Conservation (phyloP, 2,329 filamentous ascomycete species). For the Claviceps sorghi region DNA sequence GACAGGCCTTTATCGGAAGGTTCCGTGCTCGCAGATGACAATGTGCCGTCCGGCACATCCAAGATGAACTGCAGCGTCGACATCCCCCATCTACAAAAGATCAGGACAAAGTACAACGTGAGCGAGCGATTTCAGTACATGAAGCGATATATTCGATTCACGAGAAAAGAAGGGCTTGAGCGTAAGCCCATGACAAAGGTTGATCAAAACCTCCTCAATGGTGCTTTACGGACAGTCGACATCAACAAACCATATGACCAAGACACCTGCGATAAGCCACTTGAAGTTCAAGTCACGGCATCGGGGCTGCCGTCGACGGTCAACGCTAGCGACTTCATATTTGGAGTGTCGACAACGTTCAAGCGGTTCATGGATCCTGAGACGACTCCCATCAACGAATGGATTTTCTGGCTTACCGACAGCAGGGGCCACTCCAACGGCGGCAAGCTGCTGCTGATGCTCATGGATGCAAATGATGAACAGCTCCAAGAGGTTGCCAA, state of each 20-base stretch:
- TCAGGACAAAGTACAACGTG: slow-evolving; percentile 33
- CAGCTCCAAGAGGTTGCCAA: slow-evolving; percentile 35
- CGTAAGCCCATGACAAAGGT: slow-evolving; percentile 38
- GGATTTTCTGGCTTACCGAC: slow-evolving; percentile 46
- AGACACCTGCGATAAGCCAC: slow-evolving; percentile 32
- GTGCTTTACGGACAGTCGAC: slow-evolving; percentile 34
- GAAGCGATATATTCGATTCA: slow-evolving; percentile 39
- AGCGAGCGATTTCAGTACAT: slow-evolving; percentile 39
- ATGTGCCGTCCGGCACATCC: slow-evolving; percentile 12
- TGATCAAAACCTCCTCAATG: slow-evolving; percentile 31
- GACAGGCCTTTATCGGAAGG: slow-evolving; percentile 8
- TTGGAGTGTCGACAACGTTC: slow-evolving; percentile 45
- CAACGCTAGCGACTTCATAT: slow-evolving; percentile 42
- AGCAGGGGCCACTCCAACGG: slow-evolving; percentile 40
- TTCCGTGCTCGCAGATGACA: slow-evolving; percentile 6
- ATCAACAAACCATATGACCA: slow-evolving; percentile 25
- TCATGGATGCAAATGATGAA: slow-evolving; percentile 36
- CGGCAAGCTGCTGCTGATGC: slow-evolving; percentile 38
- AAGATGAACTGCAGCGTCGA: slow-evolving; percentile 37
- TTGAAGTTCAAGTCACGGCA: slow-evolving; percentile 35
- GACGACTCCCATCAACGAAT: slow-evolving; percentile 40
- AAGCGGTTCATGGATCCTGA: slow-evolving; percentile 35
- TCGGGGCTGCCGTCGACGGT: slow-evolving; percentile 36
- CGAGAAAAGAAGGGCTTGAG: slow-evolving; percentile 29
- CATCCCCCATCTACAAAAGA: slow-evolving; percentile 26